Conservation (phyloP, 2,329 filamentous ascomycete species). For the Aspergillus transmontanensis region DNA sequence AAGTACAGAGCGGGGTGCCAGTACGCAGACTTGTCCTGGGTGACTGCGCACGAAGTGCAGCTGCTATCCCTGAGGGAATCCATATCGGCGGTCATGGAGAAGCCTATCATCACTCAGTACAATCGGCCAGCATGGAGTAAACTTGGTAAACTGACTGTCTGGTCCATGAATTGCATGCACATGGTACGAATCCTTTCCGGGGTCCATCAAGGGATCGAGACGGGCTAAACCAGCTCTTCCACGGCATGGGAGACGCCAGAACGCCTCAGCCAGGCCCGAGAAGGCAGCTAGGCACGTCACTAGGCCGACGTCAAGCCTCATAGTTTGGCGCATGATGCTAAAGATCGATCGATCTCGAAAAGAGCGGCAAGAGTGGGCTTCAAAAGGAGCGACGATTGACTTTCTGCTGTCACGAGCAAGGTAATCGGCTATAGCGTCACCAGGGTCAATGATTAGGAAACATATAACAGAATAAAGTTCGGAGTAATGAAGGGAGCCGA, state of each 20-base stretch:
- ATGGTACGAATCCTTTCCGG: constrained; percentile 63
- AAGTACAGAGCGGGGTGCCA: constrained; percentile 84
- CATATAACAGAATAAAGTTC: constrained; percentile 4
- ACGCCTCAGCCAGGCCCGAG: constrained; percentile 58
- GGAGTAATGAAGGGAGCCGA: constrained; percentile 1
- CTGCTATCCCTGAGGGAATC: constrained; percentile 60
- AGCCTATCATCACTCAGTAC: constrained; percentile 54
- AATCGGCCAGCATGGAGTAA: constrained; percentile 5
- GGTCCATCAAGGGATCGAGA: constrained; percentile 75
- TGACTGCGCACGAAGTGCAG: constrained; percentile 81
- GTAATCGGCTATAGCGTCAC: constrained; percentile 18
- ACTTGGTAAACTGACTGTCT: constrained; percentile 62
- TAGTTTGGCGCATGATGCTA: constrained; percentile 18
- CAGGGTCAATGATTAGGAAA: constrained; percentile 18
- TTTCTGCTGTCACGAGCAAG: constrained; percentile 12
- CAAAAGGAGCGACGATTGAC: constrained; percentile 17
- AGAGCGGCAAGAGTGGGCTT: constrained; percentile 17
- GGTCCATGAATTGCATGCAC: constrained; percentile 76
- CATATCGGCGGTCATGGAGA: constrained; percentile 61
- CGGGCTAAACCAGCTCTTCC: constrained; percentile 69
- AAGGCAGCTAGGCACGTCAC: constrained; percentile 34
- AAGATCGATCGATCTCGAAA: constrained; percentile 8
- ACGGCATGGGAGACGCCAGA: constrained; percentile 89
- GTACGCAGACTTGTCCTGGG: constrained; percentile 83
- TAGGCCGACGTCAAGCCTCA: constrained; percentile 23